Percentiles rank a stretch among this genome's conserved stretches.
phyloP scores from a whole-genome alignment of 2,329 filamentous ascomycete genomes.

The Colletotrichum plurivorum region DNA sequence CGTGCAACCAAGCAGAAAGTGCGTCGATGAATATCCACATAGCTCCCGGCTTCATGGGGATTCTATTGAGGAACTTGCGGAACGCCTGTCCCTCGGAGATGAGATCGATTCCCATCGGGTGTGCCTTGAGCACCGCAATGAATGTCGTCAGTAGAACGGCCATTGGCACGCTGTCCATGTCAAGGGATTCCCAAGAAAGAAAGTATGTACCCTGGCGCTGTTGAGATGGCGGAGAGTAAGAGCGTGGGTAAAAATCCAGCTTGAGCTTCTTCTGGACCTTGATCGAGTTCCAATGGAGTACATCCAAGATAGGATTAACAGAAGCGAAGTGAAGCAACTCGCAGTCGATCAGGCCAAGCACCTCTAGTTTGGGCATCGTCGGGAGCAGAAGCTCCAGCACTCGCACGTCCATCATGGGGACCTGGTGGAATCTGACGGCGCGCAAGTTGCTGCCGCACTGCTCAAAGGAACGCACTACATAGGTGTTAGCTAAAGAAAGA shows the following conservation, averaged over 20 bases:
- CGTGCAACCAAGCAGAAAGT: slow-evolving; percentile 21
- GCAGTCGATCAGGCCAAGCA: slow-evolving; percentile 47
- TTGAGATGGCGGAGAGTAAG: neutral
- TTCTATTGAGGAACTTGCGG: slow-evolving; percentile 26
- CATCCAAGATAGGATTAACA: slow-evolving; percentile 41
- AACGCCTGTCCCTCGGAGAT: slow-evolving; percentile 5
- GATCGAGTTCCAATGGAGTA: slow-evolving; percentile 40
- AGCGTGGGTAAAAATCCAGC: slow-evolving; percentile 33
- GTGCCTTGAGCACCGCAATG: slow-evolving; percentile 29
- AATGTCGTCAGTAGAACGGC: slow-evolving; percentile 25
- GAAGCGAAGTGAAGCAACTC: slow-evolving; percentile 47
- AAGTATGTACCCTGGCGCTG: slow-evolving; percentile 25
- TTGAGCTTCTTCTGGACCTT: slow-evolving; percentile 40
- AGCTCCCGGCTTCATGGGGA: slow-evolving; percentile 35
- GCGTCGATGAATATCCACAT: slow-evolving; percentile 24
- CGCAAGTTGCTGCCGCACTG: slow-evolving; percentile 40
- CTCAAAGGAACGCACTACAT: slow-evolving; percentile 26
- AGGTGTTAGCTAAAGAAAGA: neutral
- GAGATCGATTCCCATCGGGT: slow-evolving; percentile 33
- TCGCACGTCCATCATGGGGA: slow-evolving; percentile 44
- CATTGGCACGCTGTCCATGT: neutral
- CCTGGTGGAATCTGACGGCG: slow-evolving; percentile 44
- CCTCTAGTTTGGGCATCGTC: slow-evolving; percentile 41
- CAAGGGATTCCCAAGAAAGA: slow-evolving; percentile 23
- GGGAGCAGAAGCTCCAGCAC: slow-evolving; percentile 42